Percentiles rank a stretch among this genome's conserved stretches.
These are phyloP conservation scores for Neurospora sp. DNA, from an alignment of 495 filamentous ascomycete species.

Conservation along the genomic window DNA sequence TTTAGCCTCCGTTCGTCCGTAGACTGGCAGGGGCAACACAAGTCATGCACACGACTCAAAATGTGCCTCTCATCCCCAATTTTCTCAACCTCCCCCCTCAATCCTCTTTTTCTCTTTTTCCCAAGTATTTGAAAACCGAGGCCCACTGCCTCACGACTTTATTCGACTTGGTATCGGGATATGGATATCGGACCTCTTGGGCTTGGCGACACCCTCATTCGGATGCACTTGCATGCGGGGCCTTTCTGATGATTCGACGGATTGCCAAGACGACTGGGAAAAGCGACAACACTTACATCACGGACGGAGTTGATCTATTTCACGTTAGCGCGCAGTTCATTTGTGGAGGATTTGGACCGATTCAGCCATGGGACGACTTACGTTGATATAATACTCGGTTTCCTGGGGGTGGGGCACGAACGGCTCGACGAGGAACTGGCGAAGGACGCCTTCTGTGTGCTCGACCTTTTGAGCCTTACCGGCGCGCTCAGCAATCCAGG, in stretches of 20 bases:
- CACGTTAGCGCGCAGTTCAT: conserved; percentile 43
- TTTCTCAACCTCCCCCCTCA: not conserved
- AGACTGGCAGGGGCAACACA: conserved; percentile 7
- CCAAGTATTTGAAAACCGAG: not conserved
- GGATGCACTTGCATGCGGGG: conserved; percentile 14
- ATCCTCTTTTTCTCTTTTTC: conserved; percentile 3
- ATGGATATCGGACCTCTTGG: not conserved
- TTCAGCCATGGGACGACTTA: conserved; percentile 49
- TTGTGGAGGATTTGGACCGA: conserved; percentile 53
- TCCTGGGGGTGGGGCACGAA: conserved; percentile 89
- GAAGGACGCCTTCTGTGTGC: conserved; percentile 76
- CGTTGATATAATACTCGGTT: conserved; percentile 98
- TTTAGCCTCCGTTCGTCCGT: conserved; percentile 52
- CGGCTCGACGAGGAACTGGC: conserved; percentile 95
- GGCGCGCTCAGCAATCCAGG: conserved; percentile 86
- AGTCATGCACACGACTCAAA: not conserved
- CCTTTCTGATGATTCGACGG: not conserved
- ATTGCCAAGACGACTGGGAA: conserved; percentile 11
- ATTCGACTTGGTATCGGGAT: not conserved
- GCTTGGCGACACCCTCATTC: not conserved
- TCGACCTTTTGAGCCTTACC: conserved; percentile 89
- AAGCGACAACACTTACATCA: conserved; percentile 23
- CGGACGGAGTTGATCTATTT: conserved; percentile 27
- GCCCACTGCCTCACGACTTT: not conserved
- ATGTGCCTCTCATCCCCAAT: not conserved